phyloP scores from a whole-genome alignment of 2,329 filamentous ascomycete species.

The Ophiostoma himal-ulmi region DNA sequence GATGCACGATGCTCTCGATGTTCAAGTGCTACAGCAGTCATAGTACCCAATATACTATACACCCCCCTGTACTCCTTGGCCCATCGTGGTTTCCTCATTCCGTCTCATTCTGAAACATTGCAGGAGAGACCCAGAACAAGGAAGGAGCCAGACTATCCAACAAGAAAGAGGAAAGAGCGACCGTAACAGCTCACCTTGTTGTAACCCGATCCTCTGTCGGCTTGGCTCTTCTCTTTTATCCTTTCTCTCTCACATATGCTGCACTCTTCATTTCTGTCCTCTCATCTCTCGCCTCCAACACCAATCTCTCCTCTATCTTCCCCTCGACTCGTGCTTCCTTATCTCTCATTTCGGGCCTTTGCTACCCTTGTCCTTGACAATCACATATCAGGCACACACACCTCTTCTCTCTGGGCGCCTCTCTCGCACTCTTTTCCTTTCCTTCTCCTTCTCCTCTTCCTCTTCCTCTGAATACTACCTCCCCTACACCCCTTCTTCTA shows the following conservation, averaged over 20 bases:
- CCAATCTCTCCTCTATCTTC: neutral
- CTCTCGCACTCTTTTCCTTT: neutral
- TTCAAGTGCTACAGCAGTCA: neutral
- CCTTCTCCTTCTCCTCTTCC: neutral
- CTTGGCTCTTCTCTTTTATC: neutral
- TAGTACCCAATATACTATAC: neutral
- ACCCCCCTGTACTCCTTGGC: constrained; percentile 15
- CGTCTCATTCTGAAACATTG: constrained; percentile 26
- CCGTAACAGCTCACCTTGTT: constrained; percentile 1
- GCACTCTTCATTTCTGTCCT: neutral
- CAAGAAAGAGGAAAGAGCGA: neutral
- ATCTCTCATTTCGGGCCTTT: constrained; percentile 6
- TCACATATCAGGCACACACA: neutral
- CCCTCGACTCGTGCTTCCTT: neutral
- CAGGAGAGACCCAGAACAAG: constrained; percentile 18
- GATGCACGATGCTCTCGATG: neutral
- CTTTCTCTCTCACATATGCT: neutral
- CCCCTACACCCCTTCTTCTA: neutral
- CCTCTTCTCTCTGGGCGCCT: neutral
- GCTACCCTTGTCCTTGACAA: neutral
- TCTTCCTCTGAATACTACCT: neutral
- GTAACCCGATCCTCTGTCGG: neutral
- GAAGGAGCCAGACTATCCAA: constrained; percentile 7
- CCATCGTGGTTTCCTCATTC: constrained; percentile 22
- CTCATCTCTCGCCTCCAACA: neutral